Evolutionary conservation across 2,329 filamentous ascomycete genomes (phyloP).

Genomic region (Cladorrhinum sp.): DNA sequence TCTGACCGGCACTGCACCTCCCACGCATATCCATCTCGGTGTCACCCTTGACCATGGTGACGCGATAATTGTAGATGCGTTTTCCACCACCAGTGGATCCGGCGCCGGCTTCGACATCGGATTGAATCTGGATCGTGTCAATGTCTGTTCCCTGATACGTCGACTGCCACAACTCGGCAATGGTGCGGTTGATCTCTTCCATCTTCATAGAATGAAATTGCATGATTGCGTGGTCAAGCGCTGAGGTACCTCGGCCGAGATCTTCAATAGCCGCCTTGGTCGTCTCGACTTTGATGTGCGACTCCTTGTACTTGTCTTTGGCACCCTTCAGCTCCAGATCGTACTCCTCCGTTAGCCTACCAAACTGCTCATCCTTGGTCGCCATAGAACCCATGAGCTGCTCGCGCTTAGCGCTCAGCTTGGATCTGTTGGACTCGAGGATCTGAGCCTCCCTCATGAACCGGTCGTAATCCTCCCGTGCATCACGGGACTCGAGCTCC

Average conservation of each 20-base stretch:
- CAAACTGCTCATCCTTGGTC: conserved; percentile 78
- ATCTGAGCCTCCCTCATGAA: conserved; percentile 67
- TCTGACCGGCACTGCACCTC: conserved; percentile 93
- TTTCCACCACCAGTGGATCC: conserved; percentile 51
- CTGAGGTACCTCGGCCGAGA: conserved; percentile 74
- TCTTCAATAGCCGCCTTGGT: conserved; percentile 93
- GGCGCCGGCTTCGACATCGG: conserved; percentile 68
- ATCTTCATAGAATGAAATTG: conserved; percentile 95
- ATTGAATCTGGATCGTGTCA: conserved; percentile 92
- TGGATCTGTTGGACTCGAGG: conserved; percentile 66
- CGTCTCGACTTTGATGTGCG: conserved; percentile 84
- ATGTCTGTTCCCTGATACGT: conserved; percentile 98
- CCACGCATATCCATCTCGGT: conserved; percentile 99
- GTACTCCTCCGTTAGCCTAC: conserved; percentile 72
- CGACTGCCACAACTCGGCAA: conserved; percentile 93
- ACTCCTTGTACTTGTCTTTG: conserved; percentile 74
- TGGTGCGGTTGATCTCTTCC: conserved; percentile 95
- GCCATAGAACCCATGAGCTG: conserved; percentile 75
- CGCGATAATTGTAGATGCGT: conserved; percentile 91
- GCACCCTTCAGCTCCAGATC: conserved; percentile 84
- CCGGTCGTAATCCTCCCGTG: conserved; percentile 75
- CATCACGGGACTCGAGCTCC: conserved; percentile 74
- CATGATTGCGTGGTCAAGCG: conserved; percentile 96
- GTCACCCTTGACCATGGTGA: conserved; percentile 96
- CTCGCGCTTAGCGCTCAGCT: conserved; percentile 68